These are phyloP conservation scores for Fraxinus americana DNA, from an alignment of 257 asterid genomes.

Conservation along the genomic window DNA sequence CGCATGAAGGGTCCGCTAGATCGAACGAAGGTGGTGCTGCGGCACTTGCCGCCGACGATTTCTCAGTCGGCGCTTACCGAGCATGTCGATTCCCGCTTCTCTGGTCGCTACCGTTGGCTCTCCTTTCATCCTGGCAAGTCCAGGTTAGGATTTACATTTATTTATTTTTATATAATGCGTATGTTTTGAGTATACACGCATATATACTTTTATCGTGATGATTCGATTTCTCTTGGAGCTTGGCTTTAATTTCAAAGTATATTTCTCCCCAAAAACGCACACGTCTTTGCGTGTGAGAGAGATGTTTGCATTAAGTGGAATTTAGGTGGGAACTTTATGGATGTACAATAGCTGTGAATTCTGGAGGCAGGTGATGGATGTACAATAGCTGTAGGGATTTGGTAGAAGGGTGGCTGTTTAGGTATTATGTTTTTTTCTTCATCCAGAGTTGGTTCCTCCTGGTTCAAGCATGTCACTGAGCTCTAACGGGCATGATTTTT, in stretches of 20 bases:
- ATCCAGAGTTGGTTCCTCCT: slow-evolving; percentile 8
- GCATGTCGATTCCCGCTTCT: slow-evolving; percentile 81
- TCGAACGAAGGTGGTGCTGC: slow-evolving; percentile 98
- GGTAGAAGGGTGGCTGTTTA: background rate
- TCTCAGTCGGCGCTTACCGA: slow-evolving; percentile 87
- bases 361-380: slow-evolving; percentile 16
- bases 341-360: slow-evolving; percentile 5
- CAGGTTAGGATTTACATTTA: slow-evolving; percentile 52
- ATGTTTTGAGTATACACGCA: background rate
- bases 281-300: background rate
- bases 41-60: slow-evolving; percentile 99
- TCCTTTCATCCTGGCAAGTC: slow-evolving; percentile 78
- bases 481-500: background rate
- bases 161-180: background rate
- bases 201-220: background rate
- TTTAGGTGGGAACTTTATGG: slow-evolving; percentile 15
- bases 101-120: slow-evolving; percentile 84
- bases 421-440: background rate
- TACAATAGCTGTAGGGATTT: slow-evolving; percentile 21
- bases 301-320: background rate
- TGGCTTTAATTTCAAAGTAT: background rate
- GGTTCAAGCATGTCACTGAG: background rate
- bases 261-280: background rate
- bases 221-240: background rate
- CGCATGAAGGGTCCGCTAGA: slow-evolving; percentile 95